Conservation (phyloP, 371 early-diverging fungal species). For the Apophysomyces elegans region DNA sequence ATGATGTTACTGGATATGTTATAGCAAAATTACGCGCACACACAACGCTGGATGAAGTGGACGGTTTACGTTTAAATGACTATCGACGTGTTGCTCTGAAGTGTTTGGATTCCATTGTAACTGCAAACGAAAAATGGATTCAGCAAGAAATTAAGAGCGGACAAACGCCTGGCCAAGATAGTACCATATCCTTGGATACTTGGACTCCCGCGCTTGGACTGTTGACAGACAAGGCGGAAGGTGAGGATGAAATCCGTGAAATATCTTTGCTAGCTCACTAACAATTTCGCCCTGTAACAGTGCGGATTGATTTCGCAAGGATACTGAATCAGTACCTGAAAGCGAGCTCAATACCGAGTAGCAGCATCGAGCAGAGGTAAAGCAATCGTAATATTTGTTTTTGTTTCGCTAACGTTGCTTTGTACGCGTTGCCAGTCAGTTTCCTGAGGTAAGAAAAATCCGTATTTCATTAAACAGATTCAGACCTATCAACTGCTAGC, state of each 20-base stretch:
- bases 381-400: slow-evolving; percentile 10
- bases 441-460: background rate
- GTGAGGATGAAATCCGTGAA: slow-evolving; percentile 16
- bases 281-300: slow-evolving; percentile 13
- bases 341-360: background rate
- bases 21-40: slow-evolving; percentile 64
- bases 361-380: slow-evolving; percentile 25
- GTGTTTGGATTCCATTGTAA: slow-evolving; percentile 47
- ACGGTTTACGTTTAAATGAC: slow-evolving; percentile 46
- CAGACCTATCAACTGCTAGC: slow-evolving; percentile 2
- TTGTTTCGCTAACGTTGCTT: background rate
- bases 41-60: slow-evolving; percentile 37
- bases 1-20: slow-evolving; percentile 79
- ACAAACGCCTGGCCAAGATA: slow-evolving; percentile 23
- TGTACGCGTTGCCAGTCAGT: background rate
- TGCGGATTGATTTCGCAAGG: slow-evolving; percentile 2
- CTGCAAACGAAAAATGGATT: slow-evolving; percentile 27
- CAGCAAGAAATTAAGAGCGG: slow-evolving; percentile 14
- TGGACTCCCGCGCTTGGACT: slow-evolving; percentile 54
- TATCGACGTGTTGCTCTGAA: slow-evolving; percentile 50
- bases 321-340: slow-evolving; percentile 27
- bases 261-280: background rate
- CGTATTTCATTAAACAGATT: background rate
- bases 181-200: slow-evolving; percentile 22
- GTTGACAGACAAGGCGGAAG: slow-evolving; percentile 40